A percentile compares a stretch with the other conserved stretches of the same genome.
These are phyloP conservation scores for Eragrostis tef DNA, from an alignment of 202 grass and related monocot genomes.

Conservation along the genomic window DNA sequence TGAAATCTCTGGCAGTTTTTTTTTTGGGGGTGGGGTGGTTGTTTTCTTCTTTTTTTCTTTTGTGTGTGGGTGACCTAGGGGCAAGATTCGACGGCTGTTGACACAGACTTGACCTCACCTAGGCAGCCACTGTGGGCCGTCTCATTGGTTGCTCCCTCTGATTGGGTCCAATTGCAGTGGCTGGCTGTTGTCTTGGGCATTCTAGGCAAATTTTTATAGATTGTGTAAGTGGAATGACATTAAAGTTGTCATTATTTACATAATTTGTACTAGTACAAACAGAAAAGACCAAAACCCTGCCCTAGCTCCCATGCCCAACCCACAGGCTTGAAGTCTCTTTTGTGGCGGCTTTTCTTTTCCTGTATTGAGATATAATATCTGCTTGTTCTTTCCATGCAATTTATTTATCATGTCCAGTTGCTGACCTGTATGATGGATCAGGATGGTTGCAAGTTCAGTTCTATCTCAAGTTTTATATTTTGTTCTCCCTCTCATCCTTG, in stretches of 20 bases:
- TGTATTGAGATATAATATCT: not conserved
- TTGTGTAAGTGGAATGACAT: not conserved
- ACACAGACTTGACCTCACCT: not conserved
- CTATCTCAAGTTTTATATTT: not conserved
- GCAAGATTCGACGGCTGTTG: not conserved
- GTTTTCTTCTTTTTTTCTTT: too few species aligned
- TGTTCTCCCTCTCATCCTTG: not conserved
- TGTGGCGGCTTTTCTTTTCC: not conserved
- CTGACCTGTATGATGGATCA: not conserved
- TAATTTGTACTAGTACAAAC: conserved; percentile 13
- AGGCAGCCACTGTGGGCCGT: too few species aligned
- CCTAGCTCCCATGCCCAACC: not conserved
- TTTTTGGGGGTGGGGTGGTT: too few species aligned
- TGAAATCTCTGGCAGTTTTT: too few species aligned
- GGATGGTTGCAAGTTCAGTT: not conserved
- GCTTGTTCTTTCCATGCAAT: not conserved
- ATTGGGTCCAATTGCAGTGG: not conserved
- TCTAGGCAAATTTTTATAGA: not conserved
- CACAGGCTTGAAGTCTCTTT: not conserved
- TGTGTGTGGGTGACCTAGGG: too few species aligned
- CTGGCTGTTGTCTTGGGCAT: not conserved
- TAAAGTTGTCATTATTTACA: conserved; percentile 17
- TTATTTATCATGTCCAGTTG: not conserved
- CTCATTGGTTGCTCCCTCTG: not conserved
- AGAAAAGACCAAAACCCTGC: not conserved